Base-by-base conservation (phyloP, 257 asterid species). In the Solanum pimpinellifolium region DNA sequence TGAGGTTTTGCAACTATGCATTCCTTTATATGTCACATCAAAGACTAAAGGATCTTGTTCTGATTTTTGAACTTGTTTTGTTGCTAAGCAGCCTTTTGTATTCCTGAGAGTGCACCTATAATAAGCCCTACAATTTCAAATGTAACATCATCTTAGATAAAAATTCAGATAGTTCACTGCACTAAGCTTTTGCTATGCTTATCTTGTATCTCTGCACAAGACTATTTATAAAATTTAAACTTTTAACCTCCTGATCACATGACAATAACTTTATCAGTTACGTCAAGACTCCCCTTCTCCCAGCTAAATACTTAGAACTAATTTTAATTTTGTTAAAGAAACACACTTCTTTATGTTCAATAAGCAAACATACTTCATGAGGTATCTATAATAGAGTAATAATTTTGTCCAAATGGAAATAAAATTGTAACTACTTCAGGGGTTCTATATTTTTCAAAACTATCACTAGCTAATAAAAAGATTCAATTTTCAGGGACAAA, bases 11-110 rank as follows among this genome's bases (percentile, higher is more conserved):
- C 97, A 94, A 60, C 88, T 92, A 47, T 96, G 98, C 23, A 85
- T 93, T 68, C 49, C 49, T 44, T 44, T 44, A 52, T 96, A 96
- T 7, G 69, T 87, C 44, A 94, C 90, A 87, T 95, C 95, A 25
- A 91, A 85, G 33, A 91, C 4, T 1, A 92, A 84, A 11, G 95
- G 88, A 75, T 94, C 98, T 11, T 89, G 88, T 1, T 95, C 94
- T 2, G 94, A 86, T 62, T 86, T 93, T 77, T 96, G 98, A 73
- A 96, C 96, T 82, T 92, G 96, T 46, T 95, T 96, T 85, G 93
- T 95, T 4, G 98, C 98, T 86, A 91, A 62, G 90, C 99, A 96
- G 13, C 95, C 95, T 86, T 94, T 94, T 4, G 98, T 88, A 52
- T 91, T 59, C 20, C 93, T 93, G 89, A 94, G 95, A 68, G 98